These are phyloP conservation scores for Suillus occidentalis DNA, from an alignment of 768 basidiomycete genomes.

Conservation along the genomic window DNA sequence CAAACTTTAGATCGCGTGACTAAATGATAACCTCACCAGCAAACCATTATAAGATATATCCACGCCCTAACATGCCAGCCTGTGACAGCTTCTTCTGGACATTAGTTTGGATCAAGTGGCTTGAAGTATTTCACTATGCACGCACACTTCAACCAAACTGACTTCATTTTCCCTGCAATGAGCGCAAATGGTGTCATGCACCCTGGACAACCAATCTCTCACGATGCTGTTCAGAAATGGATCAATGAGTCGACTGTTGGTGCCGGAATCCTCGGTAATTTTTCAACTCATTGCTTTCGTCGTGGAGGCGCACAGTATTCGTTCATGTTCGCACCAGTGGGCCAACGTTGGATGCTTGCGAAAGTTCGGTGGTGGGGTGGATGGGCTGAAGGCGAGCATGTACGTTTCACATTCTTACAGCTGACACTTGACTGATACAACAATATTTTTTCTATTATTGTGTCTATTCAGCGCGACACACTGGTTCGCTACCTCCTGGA, in stretches of 20 bases:
- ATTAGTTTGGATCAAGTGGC: slow-evolving; percentile 8
- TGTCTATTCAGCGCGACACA: background rate
- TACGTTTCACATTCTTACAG: slow-evolving; percentile 14
- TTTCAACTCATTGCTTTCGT: slow-evolving; percentile 31
- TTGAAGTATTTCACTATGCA: background rate
- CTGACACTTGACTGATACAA: background rate
- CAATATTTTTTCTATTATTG: background rate
- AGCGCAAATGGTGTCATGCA: slow-evolving; percentile 24
- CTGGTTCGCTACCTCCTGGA: no score
- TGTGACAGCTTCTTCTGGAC: slow-evolving; percentile 1
- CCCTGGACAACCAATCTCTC: slow-evolving; percentile 22
- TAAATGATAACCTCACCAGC: background rate
- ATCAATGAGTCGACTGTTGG: slow-evolving; percentile 10
- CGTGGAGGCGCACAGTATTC: slow-evolving; percentile 32
- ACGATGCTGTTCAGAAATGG: slow-evolving; percentile 22
- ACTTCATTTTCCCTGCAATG: slow-evolving; percentile 26
- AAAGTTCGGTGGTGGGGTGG: slow-evolving; percentile 15
- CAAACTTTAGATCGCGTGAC: background rate
- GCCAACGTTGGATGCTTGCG: slow-evolving; percentile 34
- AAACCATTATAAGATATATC: slow-evolving; percentile 7
- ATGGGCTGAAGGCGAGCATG: slow-evolving; percentile 34
- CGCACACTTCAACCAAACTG: slow-evolving; percentile 11
- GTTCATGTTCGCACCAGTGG: slow-evolving; percentile 25
- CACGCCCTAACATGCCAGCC: background rate
- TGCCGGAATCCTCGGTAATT: slow-evolving; percentile 12